phyloP scores from a whole-genome alignment of 176 grass and related monocot species.

The Aegilops umbellulata region DNA sequence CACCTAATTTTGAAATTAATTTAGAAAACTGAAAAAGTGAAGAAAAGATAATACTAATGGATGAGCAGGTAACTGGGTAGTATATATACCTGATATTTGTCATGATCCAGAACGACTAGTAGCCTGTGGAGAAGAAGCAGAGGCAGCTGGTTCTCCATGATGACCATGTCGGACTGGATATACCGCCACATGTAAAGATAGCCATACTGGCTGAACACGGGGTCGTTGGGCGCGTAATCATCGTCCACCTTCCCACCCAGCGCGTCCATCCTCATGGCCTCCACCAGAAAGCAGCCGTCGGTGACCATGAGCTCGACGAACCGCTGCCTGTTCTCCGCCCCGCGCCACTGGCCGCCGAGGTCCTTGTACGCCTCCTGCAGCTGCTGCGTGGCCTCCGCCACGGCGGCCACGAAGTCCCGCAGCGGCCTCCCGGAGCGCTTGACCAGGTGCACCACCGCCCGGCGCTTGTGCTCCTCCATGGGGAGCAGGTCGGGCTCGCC shows the following conservation, averaged over 20 bases:
- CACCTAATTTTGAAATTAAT: too few species aligned
- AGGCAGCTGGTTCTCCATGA: slow-evolving; percentile 64
- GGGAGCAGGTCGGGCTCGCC: slow-evolving; percentile 18
- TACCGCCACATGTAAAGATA: slow-evolving; percentile 10
- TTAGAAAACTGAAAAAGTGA: too few species aligned
- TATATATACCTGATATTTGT: background rate
- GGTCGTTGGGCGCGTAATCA: slow-evolving; percentile 44
- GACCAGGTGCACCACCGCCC: slow-evolving; percentile 36
- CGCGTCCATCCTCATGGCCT: slow-evolving; percentile 4
- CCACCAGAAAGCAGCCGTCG: slow-evolving; percentile 57
- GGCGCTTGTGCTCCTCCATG: slow-evolving; percentile 63
- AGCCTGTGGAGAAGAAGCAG: slow-evolving; percentile 17
- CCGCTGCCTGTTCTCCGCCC: background rate
- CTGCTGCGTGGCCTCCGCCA: slow-evolving; percentile 11
- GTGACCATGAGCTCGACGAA: slow-evolving; percentile 54
- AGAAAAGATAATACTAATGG: too few species aligned
- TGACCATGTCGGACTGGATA: slow-evolving; percentile 27
- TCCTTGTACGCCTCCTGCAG: slow-evolving; percentile 28
- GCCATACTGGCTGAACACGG: slow-evolving; percentile 46
- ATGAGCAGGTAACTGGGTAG: too few species aligned
- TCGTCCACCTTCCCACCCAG: background rate
- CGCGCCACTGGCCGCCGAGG: slow-evolving; percentile 31
- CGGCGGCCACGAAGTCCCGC: background rate
- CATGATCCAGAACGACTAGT: background rate
- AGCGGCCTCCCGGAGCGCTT: slow-evolving; percentile 15